Evolutionary conservation across 768 basidiomycete species (phyloP).

Genomic region (Tylopilus sp.): DNA sequence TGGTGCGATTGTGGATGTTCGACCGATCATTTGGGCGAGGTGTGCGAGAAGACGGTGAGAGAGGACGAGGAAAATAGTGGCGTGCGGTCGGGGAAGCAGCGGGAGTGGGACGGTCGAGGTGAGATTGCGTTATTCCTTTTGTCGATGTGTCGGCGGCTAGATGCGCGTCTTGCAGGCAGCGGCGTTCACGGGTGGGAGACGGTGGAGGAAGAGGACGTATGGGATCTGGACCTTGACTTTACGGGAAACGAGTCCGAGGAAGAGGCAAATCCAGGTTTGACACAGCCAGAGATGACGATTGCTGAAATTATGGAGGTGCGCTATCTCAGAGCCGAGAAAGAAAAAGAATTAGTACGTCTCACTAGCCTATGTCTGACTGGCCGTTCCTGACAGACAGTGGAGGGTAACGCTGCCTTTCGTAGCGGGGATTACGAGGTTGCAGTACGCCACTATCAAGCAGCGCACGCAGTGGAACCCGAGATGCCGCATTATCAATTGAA

Average conservation of each 20-base stretch:
- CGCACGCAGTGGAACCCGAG: constrained; percentile 65
- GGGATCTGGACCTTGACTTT: constrained; percentile 71
- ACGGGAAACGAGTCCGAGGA: constrained; percentile 53
- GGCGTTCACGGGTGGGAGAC: constrained; percentile 74
- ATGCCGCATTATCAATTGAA: constrained; percentile 75
- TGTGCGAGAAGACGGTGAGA: constrained; percentile 68
- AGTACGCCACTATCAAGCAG: constrained; percentile 54
- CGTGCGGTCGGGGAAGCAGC: constrained; percentile 58
- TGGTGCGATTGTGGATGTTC: constrained; percentile 85
- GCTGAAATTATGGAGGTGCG: constrained; percentile 74
- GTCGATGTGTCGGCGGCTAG: neutral
- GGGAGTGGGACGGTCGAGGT: constrained; percentile 77
- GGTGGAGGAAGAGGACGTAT: constrained; percentile 71
- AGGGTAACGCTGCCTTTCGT: constrained; percentile 72
- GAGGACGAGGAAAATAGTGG: constrained; percentile 65
- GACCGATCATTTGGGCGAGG: constrained; percentile 73
- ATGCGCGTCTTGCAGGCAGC: constrained; percentile 33
- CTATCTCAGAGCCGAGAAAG: constrained; percentile 64
- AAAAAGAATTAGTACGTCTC: constrained; percentile 60
- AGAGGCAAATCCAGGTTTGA: constrained; percentile 37
- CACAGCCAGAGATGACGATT: constrained; percentile 51
- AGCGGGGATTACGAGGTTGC: constrained; percentile 55
- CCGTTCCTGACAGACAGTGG: constrained; percentile 8
- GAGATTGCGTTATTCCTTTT: constrained; percentile 6
- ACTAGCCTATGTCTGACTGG: neutral